Conservation (phyloP, 169 alveolate species). For the Plasmodium gonderi region DNA sequence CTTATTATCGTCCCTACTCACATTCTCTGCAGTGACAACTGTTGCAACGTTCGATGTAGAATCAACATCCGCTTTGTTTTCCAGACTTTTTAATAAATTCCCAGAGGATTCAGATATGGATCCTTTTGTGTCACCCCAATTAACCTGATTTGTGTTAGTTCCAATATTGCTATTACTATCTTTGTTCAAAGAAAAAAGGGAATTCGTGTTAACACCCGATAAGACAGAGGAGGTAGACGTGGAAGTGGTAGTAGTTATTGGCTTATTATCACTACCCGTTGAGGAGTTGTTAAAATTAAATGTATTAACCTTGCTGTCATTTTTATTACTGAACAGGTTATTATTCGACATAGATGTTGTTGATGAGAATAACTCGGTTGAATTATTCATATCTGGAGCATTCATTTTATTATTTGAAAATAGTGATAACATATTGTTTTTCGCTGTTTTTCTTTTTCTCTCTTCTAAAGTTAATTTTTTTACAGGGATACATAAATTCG, state of each 20-base stretch:
- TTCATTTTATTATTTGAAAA: constrained; percentile 36
- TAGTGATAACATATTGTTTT: constrained; percentile 50
- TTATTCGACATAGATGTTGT: background rate
- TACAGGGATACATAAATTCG: constrained; percentile 20
- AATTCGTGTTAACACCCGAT: background rate
- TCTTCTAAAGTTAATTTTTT: constrained; percentile 71
- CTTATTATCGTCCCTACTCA: too few species aligned
- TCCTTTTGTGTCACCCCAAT: constrained; percentile 11
- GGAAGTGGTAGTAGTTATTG: background rate
- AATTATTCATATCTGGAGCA: background rate
- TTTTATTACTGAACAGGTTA: background rate
- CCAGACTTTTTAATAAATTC: background rate
- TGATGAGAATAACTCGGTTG: background rate
- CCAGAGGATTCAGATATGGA: background rate
- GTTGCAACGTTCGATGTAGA: background rate
- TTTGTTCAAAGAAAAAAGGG: background rate
- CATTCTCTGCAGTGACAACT: background rate
- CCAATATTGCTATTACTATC: background rate
- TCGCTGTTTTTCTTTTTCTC: constrained; percentile 66
- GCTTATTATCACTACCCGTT: background rate
- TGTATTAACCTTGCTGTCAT: background rate
- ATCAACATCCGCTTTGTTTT: background rate
- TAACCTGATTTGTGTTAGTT: background rate
- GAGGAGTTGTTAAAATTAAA: background rate
- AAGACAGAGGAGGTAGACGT: background rate